Evolutionary conservation across 2,329 filamentous ascomycete species (phyloP).

Genomic region (Penicillium sp.): DNA sequence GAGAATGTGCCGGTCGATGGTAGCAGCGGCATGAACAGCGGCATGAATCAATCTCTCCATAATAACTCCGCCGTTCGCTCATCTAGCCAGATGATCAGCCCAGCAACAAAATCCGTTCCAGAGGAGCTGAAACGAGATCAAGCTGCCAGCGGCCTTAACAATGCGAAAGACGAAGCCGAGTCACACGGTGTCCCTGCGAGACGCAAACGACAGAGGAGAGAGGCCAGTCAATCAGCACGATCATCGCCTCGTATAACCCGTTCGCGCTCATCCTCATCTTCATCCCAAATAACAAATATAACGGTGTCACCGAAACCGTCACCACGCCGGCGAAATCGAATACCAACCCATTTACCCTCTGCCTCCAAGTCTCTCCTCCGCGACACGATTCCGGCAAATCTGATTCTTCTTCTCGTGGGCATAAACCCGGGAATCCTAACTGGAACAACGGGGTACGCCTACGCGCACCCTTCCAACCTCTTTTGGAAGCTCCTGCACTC

Average conservation of each 20-base stretch:
- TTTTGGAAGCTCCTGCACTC: slow-evolving; percentile 54
- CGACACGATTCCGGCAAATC: slow-evolving; percentile 46
- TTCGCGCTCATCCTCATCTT: not conserved
- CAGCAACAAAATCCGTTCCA: not conserved
- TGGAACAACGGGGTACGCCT: slow-evolving; percentile 47
- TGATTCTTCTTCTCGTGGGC: slow-evolving; percentile 49
- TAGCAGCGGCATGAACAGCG: not conserved
- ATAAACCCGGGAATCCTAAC: slow-evolving; percentile 52
- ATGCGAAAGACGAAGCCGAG: not conserved
- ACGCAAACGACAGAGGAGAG: not conserved
- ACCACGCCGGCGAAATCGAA: not conserved
- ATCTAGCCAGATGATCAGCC: too few relatives aligned
- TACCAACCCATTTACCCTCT: not conserved
- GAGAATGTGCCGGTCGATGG: not conserved
- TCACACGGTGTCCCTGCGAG: not conserved
- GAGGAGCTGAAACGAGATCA: not conserved
- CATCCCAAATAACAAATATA: not conserved
- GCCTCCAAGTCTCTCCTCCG: slow-evolving; percentile 27
- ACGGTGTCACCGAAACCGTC: not conserved
- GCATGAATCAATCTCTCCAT: not conserved
- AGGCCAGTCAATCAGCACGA: not conserved
- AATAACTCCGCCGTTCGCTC: not conserved
- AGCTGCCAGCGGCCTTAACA: not conserved
- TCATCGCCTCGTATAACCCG: not conserved
- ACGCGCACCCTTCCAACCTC: slow-evolving; percentile 55